These are phyloP conservation scores for Vitis cinerea DNA, from an alignment of 164 flowering plant species.

Conservation along the genomic window DNA sequence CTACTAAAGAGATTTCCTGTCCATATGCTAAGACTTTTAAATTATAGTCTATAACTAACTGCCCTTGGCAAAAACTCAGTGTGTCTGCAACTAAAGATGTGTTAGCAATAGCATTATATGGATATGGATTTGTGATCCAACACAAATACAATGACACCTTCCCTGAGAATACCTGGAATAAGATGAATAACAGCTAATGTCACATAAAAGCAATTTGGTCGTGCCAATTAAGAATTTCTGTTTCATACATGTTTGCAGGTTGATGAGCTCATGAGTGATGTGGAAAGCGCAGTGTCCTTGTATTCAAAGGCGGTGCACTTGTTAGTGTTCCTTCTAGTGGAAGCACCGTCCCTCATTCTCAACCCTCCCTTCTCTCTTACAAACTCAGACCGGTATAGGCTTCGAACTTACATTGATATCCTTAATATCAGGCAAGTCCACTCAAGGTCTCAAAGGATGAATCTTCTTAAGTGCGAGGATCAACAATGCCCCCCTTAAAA, in stretches of 20 bases:
- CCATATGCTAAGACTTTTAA: too few species aligned
- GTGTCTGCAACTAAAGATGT: too few species aligned
- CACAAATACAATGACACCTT: too few species aligned
- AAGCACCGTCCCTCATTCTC: constrained; percentile 85
- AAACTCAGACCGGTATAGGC: constrained; percentile 76
- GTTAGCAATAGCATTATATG: too few species aligned
- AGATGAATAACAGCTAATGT: too few species aligned
- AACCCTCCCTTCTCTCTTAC: constrained; percentile 94
- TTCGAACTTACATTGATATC: constrained; percentile 68
- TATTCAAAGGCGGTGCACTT: constrained; percentile 80
- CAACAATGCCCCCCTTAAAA: constrained; percentile 33
- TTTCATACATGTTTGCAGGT: constrained; percentile 21
- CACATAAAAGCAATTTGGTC: too few species aligned
- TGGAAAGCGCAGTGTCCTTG: constrained; percentile 53
- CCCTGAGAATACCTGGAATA: too few species aligned
- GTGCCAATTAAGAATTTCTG: not conserved
- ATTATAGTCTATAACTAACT: too few species aligned
- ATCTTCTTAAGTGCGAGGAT: constrained; percentile 61
- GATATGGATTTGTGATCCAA: too few species aligned
- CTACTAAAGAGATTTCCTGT: too few species aligned
- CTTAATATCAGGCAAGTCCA: constrained; percentile 70
- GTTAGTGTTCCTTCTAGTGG: constrained; percentile 76
- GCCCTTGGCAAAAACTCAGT: too few species aligned
- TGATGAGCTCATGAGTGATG: constrained; percentile 74
- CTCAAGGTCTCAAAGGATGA: constrained; percentile 63